Percentiles rank a stretch among this genome's conserved stretches.
Evolutionary conservation across 805 yeast species (phyloP).

Genomic region (Monosporozyma unispora): DNA sequence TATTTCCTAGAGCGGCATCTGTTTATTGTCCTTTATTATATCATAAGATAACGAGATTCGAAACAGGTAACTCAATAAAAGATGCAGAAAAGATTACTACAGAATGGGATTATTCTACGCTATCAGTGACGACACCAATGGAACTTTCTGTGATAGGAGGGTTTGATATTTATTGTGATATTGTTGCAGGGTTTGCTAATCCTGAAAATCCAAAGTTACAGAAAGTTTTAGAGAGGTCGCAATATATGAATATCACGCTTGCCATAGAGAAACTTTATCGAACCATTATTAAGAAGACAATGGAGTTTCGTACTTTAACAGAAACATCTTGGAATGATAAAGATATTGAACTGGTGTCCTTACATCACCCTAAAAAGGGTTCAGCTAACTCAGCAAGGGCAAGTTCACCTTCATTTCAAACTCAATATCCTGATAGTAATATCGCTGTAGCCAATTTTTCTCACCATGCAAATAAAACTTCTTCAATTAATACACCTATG

Average conservation of each 20-base stretch:
- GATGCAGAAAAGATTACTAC: neutral
- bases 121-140: neutral
- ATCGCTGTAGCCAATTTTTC: too few species aligned
- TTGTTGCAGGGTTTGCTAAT: constrained; percentile 8
- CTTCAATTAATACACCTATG: neutral
- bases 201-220: constrained; percentile 5
- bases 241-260: constrained; percentile 5
- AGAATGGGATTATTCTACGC: constrained; percentile 1
- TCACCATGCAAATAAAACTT: too few species aligned
- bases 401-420: neutral
- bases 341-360: neutral
- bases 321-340: constrained; percentile 12
- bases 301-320: constrained; percentile 13
- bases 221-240: constrained; percentile 7
- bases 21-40: constrained; percentile 5
- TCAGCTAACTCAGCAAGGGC: neutral
- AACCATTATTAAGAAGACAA: constrained; percentile 13
- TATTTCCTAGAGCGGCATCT: constrained; percentile 7
- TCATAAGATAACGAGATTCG: constrained; percentile 5
- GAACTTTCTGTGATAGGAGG: neutral
- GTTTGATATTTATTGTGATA: constrained; percentile 8
- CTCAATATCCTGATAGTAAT: neutral
- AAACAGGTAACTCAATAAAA: neutral
- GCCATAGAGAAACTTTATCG: constrained; percentile 13
- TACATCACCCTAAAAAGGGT: neutral